These are phyloP conservation scores for Curvularia hawaiiensis DNA, from an alignment of 2,329 filamentous ascomycete genomes.

Conservation along the genomic window DNA sequence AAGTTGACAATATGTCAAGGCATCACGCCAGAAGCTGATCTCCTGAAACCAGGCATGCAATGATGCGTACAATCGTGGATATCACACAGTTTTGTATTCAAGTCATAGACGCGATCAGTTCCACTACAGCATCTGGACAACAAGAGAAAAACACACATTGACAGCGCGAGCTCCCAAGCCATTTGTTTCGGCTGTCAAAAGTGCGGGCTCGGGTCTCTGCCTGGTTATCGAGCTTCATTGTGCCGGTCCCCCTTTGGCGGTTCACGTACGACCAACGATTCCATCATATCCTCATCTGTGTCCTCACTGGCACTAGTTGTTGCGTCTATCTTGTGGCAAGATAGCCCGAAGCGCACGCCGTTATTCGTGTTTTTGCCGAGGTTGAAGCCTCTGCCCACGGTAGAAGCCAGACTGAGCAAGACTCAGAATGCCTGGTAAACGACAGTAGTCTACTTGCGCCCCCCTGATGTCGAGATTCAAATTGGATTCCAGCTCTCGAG, in stretches of 20 bases:
- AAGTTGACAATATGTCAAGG: too few relatives aligned
- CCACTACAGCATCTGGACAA: not conserved
- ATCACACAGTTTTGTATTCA: not conserved
- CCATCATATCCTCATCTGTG: not conserved
- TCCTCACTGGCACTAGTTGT: not conserved
- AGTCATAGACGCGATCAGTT: not conserved
- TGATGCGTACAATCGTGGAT: not conserved
- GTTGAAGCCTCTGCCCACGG: not conserved
- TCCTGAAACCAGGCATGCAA: not conserved
- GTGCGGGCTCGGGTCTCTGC: not conserved
- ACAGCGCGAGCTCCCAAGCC: not conserved
- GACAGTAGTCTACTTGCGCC: not conserved
- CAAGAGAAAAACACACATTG: not conserved
- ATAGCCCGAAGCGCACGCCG: not conserved
- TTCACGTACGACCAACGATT: constrained; percentile 1
- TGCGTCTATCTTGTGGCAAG: constrained; percentile 1
- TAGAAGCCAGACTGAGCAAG: not conserved
- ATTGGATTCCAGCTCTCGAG: not conserved
- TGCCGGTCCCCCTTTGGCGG: not conserved
- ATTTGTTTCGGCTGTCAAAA: not conserved
- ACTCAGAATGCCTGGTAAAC: not conserved
- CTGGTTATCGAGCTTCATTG: not conserved
- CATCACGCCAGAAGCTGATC: too few relatives aligned
- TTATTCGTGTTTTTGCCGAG: not conserved
- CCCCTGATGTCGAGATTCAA: not conserved